phyloP scores from a whole-genome alignment of 257 asterid species.

The Thymus mandschuricus region DNA sequence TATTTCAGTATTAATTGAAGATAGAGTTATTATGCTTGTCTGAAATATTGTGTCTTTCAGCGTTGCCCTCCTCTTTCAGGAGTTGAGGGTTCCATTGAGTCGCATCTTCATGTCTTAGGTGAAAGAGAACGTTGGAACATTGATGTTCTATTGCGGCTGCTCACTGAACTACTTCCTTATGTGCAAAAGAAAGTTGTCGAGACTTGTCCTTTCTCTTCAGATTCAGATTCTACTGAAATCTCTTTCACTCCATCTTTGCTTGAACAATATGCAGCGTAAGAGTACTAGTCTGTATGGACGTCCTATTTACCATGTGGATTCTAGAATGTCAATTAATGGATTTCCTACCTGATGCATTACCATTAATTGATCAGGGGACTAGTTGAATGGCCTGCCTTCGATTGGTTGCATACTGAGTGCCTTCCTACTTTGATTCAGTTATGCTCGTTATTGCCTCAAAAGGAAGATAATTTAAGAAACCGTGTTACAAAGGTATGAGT shows the following conservation, averaged over 20 bases:
- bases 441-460: constrained; percentile 84
- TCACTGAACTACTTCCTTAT: constrained; percentile 70
- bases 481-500: constrained; percentile 70
- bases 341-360: constrained; percentile 29
- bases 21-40: constrained; percentile 29
- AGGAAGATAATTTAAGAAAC: constrained; percentile 88
- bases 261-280: constrained; percentile 76
- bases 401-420: constrained; percentile 87
- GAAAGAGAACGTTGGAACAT: constrained; percentile 97
- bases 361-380: constrained; percentile 62
- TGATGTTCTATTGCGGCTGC: constrained; percentile 88
- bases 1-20: constrained; percentile 10
- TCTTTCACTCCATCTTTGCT: constrained; percentile 62
- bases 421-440: constrained; percentile 83
- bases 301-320: constrained; percentile 17
- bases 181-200: constrained; percentile 71
- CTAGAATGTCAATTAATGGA: constrained; percentile 25
- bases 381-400: constrained; percentile 88
- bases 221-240: constrained; percentile 53
- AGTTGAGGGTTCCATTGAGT: constrained; percentile 95
- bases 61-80: constrained; percentile 96
- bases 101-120: constrained; percentile 91
- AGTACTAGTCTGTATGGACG: constrained; percentile 32
- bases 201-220: constrained; percentile 76
- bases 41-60: constrained; percentile 57